Base-by-base conservation (phyloP, 441 rosid species). In the Dalechampia spathulata region DNA sequence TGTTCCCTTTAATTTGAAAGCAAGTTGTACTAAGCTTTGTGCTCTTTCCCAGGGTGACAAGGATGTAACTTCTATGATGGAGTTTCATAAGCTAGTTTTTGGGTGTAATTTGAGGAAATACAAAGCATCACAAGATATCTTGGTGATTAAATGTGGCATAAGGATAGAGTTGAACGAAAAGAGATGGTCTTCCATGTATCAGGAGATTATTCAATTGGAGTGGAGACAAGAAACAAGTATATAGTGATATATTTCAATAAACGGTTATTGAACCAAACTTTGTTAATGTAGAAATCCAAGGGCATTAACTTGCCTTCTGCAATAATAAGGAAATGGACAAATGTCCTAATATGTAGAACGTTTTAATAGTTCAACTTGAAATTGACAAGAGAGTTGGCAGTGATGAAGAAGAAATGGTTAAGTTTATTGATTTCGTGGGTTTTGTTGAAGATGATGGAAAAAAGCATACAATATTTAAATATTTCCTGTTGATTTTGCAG, bases 21-120 rank as follows among this genome's bases (percentile, higher is more conserved):
- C 41, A 13, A 44, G 13, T 3, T 44, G 48, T 26, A 13, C 50
- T 26, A 46, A 46, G 27, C 23, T 22, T n/a, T 46, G 50, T 22
- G 50, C 28, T 46, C 50, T 42, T 42, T 42, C 46, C 21, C 22
- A 47, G 51, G 11, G 37, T 28, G 53, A 28, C 34, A 49, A 8
- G 34, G 12, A 49, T 28, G 17, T 14, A 13, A 8, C 1, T 42
- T 27, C 4, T 27, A 7, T n/a, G 7, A 49, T 28, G 37, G 36
- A 25, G 36, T 26, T 15, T 7, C 21, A n/a, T n/a, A 49, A 49
- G n/a, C 19, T 28, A 25, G 37, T 27, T 49, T 27, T 27, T 15
- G 4, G 17, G 20, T 49, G 12, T 49, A 16, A 17, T 7, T 6
- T 13, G 34, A 23, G 26, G 52, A 25, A 8, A 48, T 26, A 22